Evolutionary conservation across 495 filamentous ascomycete genomes (phyloP).

Genomic region (Aspergillus haitiensis): DNA sequence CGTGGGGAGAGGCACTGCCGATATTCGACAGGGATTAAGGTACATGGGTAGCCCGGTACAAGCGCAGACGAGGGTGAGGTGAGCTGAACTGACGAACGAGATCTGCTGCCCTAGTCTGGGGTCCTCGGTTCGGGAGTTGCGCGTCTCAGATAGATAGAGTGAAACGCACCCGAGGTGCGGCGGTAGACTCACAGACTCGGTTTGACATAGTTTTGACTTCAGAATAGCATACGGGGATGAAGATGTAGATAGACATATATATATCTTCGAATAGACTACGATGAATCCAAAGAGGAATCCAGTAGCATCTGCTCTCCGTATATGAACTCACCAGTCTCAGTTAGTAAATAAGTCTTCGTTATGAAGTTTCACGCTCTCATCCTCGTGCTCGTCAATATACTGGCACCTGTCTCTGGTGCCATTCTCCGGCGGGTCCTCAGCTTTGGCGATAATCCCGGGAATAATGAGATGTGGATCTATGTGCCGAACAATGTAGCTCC

Average conservation of each 20-base stretch:
- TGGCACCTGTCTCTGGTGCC: slow-evolving; percentile 2
- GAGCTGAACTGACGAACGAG: neutral
- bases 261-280: neutral
- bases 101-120: neutral
- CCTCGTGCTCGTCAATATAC: neutral
- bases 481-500: slow-evolving; percentile 35
- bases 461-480: slow-evolving; percentile 30
- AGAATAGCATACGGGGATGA: no score
- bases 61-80: neutral
- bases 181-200: neutral
- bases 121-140: neutral
- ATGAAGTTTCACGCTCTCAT: neutral
- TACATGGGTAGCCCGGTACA: neutral
- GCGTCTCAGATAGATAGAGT: neutral
- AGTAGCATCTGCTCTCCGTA: no score
- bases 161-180: neutral
- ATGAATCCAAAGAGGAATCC: neutral
- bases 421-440: slow-evolving; percentile 8
- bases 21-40: neutral
- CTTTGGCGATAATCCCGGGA: slow-evolving; percentile 16
- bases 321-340: no score
- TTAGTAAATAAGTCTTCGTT: no score
- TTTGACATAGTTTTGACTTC: no score
- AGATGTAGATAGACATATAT: neutral
- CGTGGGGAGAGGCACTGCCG: neutral